Evolutionary conservation across 371 early-diverging fungal species (phyloP), one percentile per base, ranked within the genome.

Genomic region (Ordospora pajunii): DNA sequence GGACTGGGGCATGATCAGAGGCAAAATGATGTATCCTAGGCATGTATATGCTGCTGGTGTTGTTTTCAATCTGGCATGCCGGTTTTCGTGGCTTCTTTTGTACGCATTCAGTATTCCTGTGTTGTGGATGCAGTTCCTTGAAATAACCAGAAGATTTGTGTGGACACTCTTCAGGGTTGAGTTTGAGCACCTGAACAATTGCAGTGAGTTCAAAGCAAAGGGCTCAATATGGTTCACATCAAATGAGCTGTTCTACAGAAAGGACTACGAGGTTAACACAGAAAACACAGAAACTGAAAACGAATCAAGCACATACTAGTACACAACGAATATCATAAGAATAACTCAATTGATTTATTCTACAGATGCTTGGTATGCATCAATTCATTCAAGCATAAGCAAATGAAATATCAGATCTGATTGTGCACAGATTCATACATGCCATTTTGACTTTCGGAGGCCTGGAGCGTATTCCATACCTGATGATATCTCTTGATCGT

Each of bases 121-220:
- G 14, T 58, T 45, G 21, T 25, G 37, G 21, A 40, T 52, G 19
- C 27, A 17, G 49, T 23, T 76, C 5, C 14, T 68, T 23, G 85
- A 85, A 62, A 70, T 84, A 42, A 27, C 74, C 11, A 79, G 85
- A 53, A 65, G 85, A 53, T 75, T 79, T 67, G 25, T 81, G 6
- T 85, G 85, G 85, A 68, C 80, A 27, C 37, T 84, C n/a, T 62
- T 85, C 51, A 79, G 85, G 17, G 75, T 85, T 21, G 85, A 85
- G 54, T 69, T 78, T n/a, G 85, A 85, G 76, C 85, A 85, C 72
- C 51, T 85, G 32, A 82, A 85, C 68, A 85, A 85, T 75, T 84
- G 84, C 52, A 76, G 78, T 50, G 43, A 75, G 51, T 76, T 83
- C 9, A 81, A 78, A 51, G 69, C 78, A 17, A 79, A 72, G 46